Evolutionary conservation across 331 rosid genomes (phyloP).

Genomic region (Stylosanthes scabra): DNA sequence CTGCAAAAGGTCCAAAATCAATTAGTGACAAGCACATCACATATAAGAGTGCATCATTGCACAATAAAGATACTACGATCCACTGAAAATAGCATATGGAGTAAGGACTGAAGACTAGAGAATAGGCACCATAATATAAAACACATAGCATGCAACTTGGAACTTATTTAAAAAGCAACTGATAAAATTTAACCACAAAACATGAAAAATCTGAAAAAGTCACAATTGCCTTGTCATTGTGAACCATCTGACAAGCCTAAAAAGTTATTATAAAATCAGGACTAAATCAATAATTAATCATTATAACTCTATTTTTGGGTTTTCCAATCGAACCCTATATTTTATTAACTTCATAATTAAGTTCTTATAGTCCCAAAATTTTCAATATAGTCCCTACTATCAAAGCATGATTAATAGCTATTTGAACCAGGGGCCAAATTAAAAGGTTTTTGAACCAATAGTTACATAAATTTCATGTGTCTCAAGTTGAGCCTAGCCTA

Average conservation of each 20-base stretch:
- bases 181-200: slow-evolving; percentile 7
- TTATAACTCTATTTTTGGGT: neutral
- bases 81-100: neutral
- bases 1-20: slow-evolving; percentile 57
- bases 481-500: neutral
- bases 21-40: slow-evolving; percentile 36
- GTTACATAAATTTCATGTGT: neutral
- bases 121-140: neutral
- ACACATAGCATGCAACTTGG: neutral
- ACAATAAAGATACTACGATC: slow-evolving; percentile 13
- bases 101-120: neutral
- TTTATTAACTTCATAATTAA: neutral
- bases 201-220: slow-evolving; percentile 1
- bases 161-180: neutral
- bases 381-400: neutral
- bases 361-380: neutral
- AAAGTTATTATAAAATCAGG: neutral
- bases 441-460: neutral
- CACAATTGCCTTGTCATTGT: neutral
- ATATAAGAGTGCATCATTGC: neutral
- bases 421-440: neutral
- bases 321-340: neutral
- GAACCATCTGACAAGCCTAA: neutral
- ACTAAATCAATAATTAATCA: too few species aligned
- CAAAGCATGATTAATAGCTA: neutral